Evolutionary conservation across 2,329 filamentous ascomycete genomes (phyloP), one percentile per base, ranked within the genome.

Genomic region (Cladophialophora yegresii): DNA sequence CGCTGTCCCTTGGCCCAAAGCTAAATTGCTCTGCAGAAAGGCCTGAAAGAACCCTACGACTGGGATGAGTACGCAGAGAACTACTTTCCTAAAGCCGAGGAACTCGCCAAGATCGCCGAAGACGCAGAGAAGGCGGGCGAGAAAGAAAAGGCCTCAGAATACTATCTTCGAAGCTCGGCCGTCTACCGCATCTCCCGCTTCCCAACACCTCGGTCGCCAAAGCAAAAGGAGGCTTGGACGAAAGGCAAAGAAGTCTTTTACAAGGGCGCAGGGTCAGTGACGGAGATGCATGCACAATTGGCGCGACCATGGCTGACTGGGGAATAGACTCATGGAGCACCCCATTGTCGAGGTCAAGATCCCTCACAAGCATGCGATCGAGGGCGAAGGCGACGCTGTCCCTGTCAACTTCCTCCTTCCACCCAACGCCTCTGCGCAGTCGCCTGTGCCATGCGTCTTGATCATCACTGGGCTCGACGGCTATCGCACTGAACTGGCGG

Each of bases 111-210:
- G 1, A 75, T 81, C 47, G 89, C 83, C 20, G 80, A 84, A 66
- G 75, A 80, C 28, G 82, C 83, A 0, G 77, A 83, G 45, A 71
- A 77, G 8, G 74, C 77, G 1, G 83, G 81, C 30, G 79, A 87
- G 62, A 74, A 73, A 4, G 78, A 80, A 45, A 80, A 81, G 49
- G 87, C 89, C 0, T 84, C 83, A 3, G 83, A 83, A 66, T 71
- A 71, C 59, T 72, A 71, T 58, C 69, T 72, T 65, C 85, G 89
- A 23, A 87, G 87, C 4, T 89, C 88, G 23, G 86, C 87, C 28
- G 81, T 92, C n/a, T 88, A 90, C 75, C 84, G 89, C 58, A 91
- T 92, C 69, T 83, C 87, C 0, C 83, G 89, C 16, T 92, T 92
- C 72, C 89, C 89, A 3, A 62, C 69, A 2, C 65, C 66, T 23